Conservation (phyloP, 2,329 filamentous ascomycete genomes). For the Penicillium fuscoglaucum region DNA sequence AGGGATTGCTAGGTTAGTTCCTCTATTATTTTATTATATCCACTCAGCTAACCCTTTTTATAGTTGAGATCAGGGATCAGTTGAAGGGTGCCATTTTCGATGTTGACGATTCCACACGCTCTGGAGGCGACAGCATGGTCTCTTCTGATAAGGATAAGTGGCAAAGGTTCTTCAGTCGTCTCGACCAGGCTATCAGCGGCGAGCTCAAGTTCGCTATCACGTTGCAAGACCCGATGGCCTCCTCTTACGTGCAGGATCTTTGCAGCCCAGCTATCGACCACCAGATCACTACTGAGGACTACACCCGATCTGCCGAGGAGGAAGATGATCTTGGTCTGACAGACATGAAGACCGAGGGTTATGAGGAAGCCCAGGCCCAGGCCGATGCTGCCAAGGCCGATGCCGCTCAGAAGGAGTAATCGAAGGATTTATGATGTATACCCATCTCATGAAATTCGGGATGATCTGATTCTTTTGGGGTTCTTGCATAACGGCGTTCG, state of each 20-base stretch:
- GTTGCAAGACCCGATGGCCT: slow-evolving; percentile 83
- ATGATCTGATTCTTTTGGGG: slow-evolving; percentile 16
- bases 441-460: slow-evolving; percentile 26
- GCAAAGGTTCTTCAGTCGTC: slow-evolving; percentile 74
- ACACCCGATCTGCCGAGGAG: slow-evolving; percentile 84
- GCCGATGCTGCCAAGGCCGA: slow-evolving; percentile 10
- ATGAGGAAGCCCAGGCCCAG: slow-evolving; percentile 63
- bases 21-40: neutral
- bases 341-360: slow-evolving; percentile 91
- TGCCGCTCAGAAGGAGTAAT: slow-evolving; percentile 24
- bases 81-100: slow-evolving; percentile 86
- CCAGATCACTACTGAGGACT: slow-evolving; percentile 77
- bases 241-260: slow-evolving; percentile 90
- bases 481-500: slow-evolving; percentile 25
- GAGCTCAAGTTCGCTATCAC: slow-evolving; percentile 78
- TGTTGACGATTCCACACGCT: slow-evolving; percentile 55
- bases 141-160: slow-evolving; percentile 68
- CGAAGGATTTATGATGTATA: slow-evolving; percentile 20
- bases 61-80: slow-evolving; percentile 90
- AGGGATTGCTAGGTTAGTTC: slow-evolving; percentile 55
- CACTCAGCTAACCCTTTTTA: slow-evolving; percentile 43
- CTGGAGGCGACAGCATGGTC: slow-evolving; percentile 77
- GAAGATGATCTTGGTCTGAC: slow-evolving; percentile 87
- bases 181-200: slow-evolving; percentile 77
- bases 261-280: slow-evolving; percentile 77